Conservation (phyloP, 805 yeast genomes). For the Ogataea henricii region DNA sequence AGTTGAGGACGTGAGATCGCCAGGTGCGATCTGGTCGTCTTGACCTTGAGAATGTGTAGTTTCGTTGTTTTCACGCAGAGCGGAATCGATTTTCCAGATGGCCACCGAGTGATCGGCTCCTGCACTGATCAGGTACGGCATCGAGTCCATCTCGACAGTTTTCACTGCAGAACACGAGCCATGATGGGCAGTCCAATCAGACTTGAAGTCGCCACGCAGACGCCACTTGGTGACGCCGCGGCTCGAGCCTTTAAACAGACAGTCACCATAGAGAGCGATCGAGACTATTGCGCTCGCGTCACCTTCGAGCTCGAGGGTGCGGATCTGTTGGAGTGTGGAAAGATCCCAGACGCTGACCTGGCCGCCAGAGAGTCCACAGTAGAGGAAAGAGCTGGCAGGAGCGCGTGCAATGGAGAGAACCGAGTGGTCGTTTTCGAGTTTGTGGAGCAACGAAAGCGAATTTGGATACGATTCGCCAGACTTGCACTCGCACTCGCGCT, state of each 20-base stretch:
- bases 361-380: conserved; percentile 81
- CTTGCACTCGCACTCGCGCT: not conserved
- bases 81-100: conserved; percentile 61
- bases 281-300: conserved; percentile 59
- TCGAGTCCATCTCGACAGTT: conserved; percentile 42
- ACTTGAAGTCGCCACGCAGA: conserved; percentile 44
- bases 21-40: not conserved
- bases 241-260: conserved; percentile 64
- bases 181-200: conserved; percentile 53
- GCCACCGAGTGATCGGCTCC: conserved; percentile 69
- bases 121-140: conserved; percentile 61
- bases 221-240: conserved; percentile 54
- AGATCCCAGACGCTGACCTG: conserved; percentile 84
- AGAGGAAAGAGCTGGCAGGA: conserved; percentile 66
- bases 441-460: conserved; percentile 27
- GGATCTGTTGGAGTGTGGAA: conserved; percentile 69
- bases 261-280: conserved; percentile 54
- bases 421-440: conserved; percentile 65
- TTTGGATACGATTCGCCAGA: not conserved
- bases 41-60: conserved; percentile 2
- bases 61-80: conserved; percentile 17
- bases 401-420: conserved; percentile 68
- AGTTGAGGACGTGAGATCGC: conserved; percentile 39
- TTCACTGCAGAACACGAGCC: conserved; percentile 62
- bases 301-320: conserved; percentile 43